These are phyloP conservation scores for Batkoa obscura DNA, from an alignment of 371 early-diverging fungal species.

Conservation along the genomic window DNA sequence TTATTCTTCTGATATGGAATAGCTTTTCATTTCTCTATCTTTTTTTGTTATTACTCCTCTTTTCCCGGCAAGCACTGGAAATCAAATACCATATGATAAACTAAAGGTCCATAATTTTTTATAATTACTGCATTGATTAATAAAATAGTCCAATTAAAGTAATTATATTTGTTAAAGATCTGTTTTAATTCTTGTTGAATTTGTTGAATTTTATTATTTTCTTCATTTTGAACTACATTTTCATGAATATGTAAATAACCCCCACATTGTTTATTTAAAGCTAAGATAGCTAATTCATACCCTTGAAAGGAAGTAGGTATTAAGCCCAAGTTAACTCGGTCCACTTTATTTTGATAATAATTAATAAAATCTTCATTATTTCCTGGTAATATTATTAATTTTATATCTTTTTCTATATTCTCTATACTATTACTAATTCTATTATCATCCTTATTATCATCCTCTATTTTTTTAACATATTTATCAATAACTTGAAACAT, in stretches of 20 bases:
- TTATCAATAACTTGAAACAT: neutral
- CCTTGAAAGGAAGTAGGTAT: slow-evolving; percentile 19
- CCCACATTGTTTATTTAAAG: slow-evolving; percentile 14
- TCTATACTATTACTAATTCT: no score
- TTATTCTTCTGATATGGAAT: no score
- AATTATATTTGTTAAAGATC: neutral
- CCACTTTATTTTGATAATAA: slow-evolving; percentile 13
- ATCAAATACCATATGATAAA: slow-evolving; percentile 2
- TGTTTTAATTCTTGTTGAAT: neutral
- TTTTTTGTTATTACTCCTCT: no score
- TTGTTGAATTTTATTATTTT: neutral
- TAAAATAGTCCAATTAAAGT: slow-evolving; percentile 5
- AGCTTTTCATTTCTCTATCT: no score
- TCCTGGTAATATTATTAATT: slow-evolving; percentile 14
- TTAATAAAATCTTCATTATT: slow-evolving; percentile 16
- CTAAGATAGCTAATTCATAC: slow-evolving; percentile 17
- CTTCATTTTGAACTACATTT: slow-evolving; percentile 11
- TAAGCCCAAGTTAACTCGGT: slow-evolving; percentile 20
- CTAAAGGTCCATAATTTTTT: neutral
- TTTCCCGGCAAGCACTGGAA: neutral
- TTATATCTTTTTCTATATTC: neutral
- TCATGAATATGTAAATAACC: slow-evolving; percentile 19
- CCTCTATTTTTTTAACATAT: neutral
- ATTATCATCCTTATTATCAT: no score
- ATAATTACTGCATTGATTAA: neutral